A percentile compares a stretch with the other conserved stretches of the same genome.
Evolutionary conservation across 2,329 filamentous ascomycete genomes (phyloP).

Genomic region (Tolypocladium paradoxum): DNA sequence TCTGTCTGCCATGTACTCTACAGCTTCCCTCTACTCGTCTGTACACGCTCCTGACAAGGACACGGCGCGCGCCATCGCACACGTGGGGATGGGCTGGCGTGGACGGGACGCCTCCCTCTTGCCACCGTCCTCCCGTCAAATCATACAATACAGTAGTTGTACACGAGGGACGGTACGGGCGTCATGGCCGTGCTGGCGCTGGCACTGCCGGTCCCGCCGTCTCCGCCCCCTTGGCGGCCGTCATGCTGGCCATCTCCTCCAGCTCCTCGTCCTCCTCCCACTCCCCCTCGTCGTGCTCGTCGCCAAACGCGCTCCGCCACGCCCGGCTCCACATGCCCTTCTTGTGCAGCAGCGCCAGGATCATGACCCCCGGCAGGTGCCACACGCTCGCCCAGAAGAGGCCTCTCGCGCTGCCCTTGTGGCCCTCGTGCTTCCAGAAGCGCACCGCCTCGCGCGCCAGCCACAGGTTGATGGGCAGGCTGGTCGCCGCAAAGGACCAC

Average conservation of each 20-base stretch:
- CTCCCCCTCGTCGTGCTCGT: constrained; percentile 45
- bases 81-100: not conserved
- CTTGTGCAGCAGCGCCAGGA: constrained; percentile 85
- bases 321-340: constrained; percentile 81
- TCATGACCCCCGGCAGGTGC: constrained; percentile 84
- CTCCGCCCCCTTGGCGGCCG: constrained; percentile 14
- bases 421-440: constrained; percentile 72
- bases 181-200: not conserved
- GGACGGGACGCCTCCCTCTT: not conserved
- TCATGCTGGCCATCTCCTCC: constrained; percentile 28
- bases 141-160: not conserved
- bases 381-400: constrained; percentile 97
- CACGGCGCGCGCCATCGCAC: not conserved
- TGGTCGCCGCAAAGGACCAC: constrained; percentile 73
- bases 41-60: not conserved
- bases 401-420: constrained; percentile 68
- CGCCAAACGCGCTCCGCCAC: constrained; percentile 58
- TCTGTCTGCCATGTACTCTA: not conserved
- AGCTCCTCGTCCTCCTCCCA: constrained; percentile 44
- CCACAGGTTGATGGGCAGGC: constrained; percentile 76
- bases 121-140: not conserved
- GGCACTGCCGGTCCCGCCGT: not conserved
- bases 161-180: not conserved
- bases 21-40: not conserved
- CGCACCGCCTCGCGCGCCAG: constrained; percentile 65